phyloP scores from a whole-genome alignment of 208 protist genomes.

The Crithidia fasciculata region DNA sequence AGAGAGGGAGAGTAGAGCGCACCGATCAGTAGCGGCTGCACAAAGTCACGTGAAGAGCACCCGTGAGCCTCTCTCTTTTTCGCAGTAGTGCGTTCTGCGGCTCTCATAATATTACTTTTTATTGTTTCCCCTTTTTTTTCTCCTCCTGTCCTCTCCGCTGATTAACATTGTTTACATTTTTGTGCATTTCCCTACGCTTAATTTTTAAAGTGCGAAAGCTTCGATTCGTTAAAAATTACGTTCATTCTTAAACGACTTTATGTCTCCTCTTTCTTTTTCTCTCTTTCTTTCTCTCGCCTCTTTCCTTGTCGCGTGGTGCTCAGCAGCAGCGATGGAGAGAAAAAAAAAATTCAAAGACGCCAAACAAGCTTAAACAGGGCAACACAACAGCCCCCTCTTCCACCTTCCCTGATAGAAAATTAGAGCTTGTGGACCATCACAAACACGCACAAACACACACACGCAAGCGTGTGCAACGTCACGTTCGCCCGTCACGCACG shows the following conservation, averaged over 20 bases:
- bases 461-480: no score
- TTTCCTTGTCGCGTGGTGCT: not conserved
- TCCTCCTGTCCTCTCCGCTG: not conserved
- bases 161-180: not conserved
- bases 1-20: no score
- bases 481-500: conserved; percentile 33
- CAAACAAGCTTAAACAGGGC: not conserved
- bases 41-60: no score
- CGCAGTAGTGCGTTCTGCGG: no score
- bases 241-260: not conserved
- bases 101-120: no score
- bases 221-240: not conserved
- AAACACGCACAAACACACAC: not conserved
- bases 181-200: not conserved
- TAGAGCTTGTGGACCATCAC: no score
- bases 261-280: not conserved
- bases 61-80: no score
- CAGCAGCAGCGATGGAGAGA: not conserved
- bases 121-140: not conserved
- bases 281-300: not conserved
- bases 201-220: not conserved
- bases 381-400: not conserved
- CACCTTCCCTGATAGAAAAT: no score
- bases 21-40: no score
- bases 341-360: conserved; percentile 4